phyloP scores from a whole-genome alignment of 768 basidiomycete genomes.

The Butyriboletus loyo region DNA sequence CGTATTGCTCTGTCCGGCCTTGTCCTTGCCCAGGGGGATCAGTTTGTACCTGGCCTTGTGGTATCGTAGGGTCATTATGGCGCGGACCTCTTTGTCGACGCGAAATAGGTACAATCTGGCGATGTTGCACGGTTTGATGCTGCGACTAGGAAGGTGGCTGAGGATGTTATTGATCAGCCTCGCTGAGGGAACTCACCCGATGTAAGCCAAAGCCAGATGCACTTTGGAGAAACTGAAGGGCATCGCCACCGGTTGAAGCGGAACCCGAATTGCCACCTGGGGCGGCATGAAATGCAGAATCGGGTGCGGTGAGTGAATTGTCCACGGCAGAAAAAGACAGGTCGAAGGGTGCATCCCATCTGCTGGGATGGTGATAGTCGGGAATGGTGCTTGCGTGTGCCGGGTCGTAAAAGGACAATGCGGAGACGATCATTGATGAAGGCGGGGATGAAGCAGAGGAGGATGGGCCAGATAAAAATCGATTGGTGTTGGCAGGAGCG shows the following conservation, averaged over 20 bases:
- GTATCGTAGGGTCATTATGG: background rate
- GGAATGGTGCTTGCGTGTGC: constrained; percentile 33
- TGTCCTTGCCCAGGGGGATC: background rate
- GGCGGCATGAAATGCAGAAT: background rate
- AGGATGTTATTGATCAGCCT: background rate
- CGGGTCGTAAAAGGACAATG: constrained; percentile 53
- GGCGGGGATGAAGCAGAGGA: constrained; percentile 4
- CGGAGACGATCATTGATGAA: constrained; percentile 50
- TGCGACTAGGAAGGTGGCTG: background rate
- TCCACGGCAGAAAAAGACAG: constrained; percentile 6
- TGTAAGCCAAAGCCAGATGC: background rate
- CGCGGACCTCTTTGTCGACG: background rate
- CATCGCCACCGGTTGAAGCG: background rate
- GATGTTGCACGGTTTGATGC: constrained; percentile 3
- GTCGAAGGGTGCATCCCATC: constrained; percentile 19
- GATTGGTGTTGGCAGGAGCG: background rate
- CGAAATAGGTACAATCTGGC: constrained; percentile 11
- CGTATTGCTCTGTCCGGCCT: background rate
- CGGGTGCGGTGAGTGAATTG: background rate
- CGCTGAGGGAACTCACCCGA: background rate
- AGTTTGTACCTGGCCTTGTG: background rate
- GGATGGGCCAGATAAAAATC: background rate
- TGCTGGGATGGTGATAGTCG: constrained; percentile 45
- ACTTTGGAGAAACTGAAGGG: background rate
- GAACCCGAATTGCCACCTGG: background rate